Conservation (phyloP, 2,329 filamentous ascomycete genomes). For the Fusarium nodosum region DNA sequence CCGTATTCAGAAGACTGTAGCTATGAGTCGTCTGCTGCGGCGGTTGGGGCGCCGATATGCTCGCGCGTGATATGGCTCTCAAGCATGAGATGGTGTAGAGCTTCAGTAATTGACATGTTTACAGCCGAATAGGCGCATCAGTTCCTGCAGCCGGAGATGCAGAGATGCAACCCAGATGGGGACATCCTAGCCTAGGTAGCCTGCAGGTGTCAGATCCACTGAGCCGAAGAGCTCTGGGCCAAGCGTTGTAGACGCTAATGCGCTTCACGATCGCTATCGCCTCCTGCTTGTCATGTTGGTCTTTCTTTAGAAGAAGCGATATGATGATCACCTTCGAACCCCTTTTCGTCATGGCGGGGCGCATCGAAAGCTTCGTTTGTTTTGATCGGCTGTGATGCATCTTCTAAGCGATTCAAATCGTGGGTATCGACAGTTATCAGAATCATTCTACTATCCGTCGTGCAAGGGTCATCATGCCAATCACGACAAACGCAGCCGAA, state of each 20-base stretch:
- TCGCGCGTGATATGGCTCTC: slow-evolving; percentile 33
- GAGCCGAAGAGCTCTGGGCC: slow-evolving; percentile 30
- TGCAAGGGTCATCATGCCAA: slow-evolving; percentile 45
- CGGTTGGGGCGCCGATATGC: slow-evolving; percentile 29
- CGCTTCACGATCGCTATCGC: slow-evolving; percentile 32
- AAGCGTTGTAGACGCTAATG: slow-evolving; percentile 37
- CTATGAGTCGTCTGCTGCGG: slow-evolving; percentile 16
- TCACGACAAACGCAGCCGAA: slow-evolving; percentile 26
- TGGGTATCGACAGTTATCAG: slow-evolving; percentile 41
- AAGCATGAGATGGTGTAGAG: slow-evolving; percentile 40
- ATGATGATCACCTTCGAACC: slow-evolving; percentile 25
- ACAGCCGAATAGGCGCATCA: slow-evolving; percentile 35
- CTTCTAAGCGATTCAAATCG: slow-evolving; percentile 24
- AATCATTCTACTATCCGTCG: slow-evolving; percentile 11
- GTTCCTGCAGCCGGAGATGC: slow-evolving; percentile 45
- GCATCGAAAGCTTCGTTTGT: slow-evolving; percentile 26
- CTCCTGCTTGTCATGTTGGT: slow-evolving; percentile 32
- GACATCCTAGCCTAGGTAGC: slow-evolving; percentile 16
- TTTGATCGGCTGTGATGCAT: slow-evolving; percentile 33
- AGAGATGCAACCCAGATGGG: slow-evolving; percentile 42
- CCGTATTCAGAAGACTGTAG: slow-evolving; percentile 15
- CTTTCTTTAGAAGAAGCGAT: slow-evolving; percentile 17
- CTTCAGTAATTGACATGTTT: slow-evolving; percentile 36
- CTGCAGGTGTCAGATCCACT: slow-evolving; percentile 47
- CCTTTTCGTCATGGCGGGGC: slow-evolving; percentile 26